phyloP scores from a whole-genome alignment of 1,139 yeast genomes.

The Blastobotrys arbuscula region DNA sequence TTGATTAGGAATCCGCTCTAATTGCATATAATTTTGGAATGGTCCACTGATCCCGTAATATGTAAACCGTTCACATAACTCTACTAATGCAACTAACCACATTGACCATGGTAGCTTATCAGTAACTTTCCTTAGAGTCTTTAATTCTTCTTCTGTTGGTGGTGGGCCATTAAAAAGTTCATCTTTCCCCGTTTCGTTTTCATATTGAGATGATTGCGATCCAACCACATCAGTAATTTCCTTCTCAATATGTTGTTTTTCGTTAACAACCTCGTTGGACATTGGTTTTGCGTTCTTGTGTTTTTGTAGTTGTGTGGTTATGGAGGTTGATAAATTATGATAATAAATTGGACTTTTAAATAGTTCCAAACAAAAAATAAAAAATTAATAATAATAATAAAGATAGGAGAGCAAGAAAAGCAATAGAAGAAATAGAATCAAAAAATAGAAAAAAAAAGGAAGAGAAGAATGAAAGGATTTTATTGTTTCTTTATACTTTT shows the following conservation, averaged over 20 bases:
- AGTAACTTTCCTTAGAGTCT: conserved; percentile 41
- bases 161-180: conserved; percentile 33
- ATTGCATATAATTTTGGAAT: conserved; percentile 73
- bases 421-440: too few species aligned
- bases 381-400: too few species aligned
- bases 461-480: too few species aligned
- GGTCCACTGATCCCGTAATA: conserved; percentile 76
- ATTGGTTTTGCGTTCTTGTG: too few species aligned
- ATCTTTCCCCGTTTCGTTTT: not conserved
- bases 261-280: not conserved
- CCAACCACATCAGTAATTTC: not conserved
- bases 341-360: too few species aligned
- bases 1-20: conserved; percentile 38
- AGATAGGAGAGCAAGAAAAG: too few species aligned
- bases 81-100: conserved; percentile 73
- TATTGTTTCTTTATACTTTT: too few species aligned
- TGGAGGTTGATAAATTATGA: too few species aligned
- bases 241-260: not conserved
- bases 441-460: too few species aligned
- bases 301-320: too few species aligned
- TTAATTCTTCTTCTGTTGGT: conserved; percentile 43
- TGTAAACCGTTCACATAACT: conserved; percentile 78
- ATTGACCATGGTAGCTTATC: conserved; percentile 44
- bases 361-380: too few species aligned
- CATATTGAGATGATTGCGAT: not conserved